Conservation (phyloP, 768 basidiomycete species). For the Rickenella mellea region DNA sequence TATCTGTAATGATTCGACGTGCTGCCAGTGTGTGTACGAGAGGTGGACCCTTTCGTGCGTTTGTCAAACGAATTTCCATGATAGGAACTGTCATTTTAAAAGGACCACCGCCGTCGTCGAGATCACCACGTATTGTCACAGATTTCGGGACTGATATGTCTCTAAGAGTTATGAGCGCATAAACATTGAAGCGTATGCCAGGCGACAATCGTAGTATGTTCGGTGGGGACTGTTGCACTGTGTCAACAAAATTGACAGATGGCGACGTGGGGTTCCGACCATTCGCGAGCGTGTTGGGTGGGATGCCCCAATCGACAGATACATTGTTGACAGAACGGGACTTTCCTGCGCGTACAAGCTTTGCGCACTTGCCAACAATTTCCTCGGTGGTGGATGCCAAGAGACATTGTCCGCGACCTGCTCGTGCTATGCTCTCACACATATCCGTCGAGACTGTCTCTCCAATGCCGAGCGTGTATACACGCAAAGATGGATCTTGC, state of each 20-base stretch:
- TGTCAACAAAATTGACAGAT: too few species aligned
- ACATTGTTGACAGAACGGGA: conserved; percentile 1
- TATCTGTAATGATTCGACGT: conserved; percentile 41
- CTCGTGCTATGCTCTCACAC: conserved; percentile 8
- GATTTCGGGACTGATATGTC: conserved; percentile 15
- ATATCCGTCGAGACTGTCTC: conserved; percentile 7
- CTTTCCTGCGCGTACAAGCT: conserved; percentile 5
- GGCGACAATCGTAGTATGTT: conserved; percentile 22
- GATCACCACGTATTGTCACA: conserved; percentile 18
- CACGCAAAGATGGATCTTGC: conserved; percentile 4
- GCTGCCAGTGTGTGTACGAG: conserved; percentile 49
- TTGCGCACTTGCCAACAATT: conserved; percentile 1
- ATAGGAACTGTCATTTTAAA: conserved; percentile 15
- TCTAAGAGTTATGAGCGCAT: conserved; percentile 19
- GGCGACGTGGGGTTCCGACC: too few species aligned
- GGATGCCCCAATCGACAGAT: background rate
- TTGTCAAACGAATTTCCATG: too few species aligned
- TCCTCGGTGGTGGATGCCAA: conserved; percentile 1
- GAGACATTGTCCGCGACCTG: conserved; percentile 3
- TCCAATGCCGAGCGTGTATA: conserved; percentile 8
- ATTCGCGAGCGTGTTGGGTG: too few species aligned
- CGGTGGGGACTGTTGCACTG: conserved; percentile 25
- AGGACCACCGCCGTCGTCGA: conserved; percentile 14
- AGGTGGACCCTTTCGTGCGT: conserved; percentile 13
- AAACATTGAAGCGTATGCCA: conserved; percentile 23